phyloP scores from a whole-genome alignment of 768 basidiomycete genomes.

The Lactifluus piperatus region DNA sequence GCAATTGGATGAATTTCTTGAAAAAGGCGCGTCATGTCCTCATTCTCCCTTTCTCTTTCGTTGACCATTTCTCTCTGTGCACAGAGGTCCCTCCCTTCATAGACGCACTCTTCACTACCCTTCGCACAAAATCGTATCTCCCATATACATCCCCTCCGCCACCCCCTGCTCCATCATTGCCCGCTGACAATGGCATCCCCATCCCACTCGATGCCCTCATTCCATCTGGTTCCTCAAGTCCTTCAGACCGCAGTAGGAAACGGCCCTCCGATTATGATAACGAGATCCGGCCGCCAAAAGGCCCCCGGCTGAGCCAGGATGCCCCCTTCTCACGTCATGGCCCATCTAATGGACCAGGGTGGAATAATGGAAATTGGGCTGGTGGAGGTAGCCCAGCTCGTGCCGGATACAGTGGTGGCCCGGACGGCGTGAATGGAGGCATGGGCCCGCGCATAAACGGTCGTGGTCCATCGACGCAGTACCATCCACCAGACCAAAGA shows the following conservation, averaged over 20 bases:
- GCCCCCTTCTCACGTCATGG: conserved; percentile 59
- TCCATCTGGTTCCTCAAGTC: conserved; percentile 32
- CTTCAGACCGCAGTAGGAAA: conserved; percentile 54
- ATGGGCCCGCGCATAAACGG: conserved; percentile 22
- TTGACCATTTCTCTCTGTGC: conserved; percentile 7
- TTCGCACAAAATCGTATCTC: conserved; percentile 79
- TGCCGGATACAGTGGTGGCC: conserved; percentile 26
- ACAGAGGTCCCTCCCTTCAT: conserved; percentile 70
- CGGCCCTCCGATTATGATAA: conserved; percentile 57
- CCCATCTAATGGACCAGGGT: conserved; percentile 32
- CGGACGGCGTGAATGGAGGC: conserved; percentile 26
- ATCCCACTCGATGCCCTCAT: conserved; percentile 67
- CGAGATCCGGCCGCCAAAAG: conserved; percentile 54
- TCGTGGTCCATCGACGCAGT: conserved; percentile 28
- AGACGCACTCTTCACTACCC: conserved; percentile 74
- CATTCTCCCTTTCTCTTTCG: conserved; percentile 10
- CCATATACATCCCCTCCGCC: conserved; percentile 48
- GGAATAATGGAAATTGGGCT: conserved; percentile 28
- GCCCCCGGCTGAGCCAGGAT: conserved; percentile 56
- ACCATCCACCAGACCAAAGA: conserved; percentile 64
- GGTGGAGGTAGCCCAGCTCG: conserved; percentile 24
- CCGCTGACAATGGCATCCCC: conserved; percentile 60
- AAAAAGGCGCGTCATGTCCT: conserved; percentile 61
- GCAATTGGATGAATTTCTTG: conserved; percentile 89
- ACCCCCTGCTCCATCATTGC: conserved; percentile 28